These are phyloP conservation scores for Capsicum chinense DNA, from an alignment of 257 asterid genomes.

Conservation along the genomic window DNA sequence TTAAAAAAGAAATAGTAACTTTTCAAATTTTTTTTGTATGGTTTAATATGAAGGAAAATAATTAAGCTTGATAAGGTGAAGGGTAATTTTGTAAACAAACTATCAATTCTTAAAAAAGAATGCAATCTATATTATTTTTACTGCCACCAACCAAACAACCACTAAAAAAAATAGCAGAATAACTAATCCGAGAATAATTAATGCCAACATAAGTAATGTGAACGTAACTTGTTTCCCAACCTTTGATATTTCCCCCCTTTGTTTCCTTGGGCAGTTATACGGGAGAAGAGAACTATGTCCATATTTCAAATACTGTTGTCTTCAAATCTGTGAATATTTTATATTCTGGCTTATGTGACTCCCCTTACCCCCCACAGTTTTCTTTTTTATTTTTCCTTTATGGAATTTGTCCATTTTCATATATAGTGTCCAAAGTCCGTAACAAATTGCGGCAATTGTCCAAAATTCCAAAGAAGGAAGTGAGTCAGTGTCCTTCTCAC, in stretches of 20 bases:
- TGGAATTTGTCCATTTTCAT: constrained; percentile 39
- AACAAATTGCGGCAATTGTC: constrained; percentile 14
- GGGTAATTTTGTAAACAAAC: too few relatives aligned
- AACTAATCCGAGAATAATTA: too few relatives aligned
- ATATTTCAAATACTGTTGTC: not conserved
- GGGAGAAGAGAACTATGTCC: not conserved
- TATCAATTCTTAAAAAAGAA: too few relatives aligned
- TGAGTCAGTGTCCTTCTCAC: constrained; percentile 24
- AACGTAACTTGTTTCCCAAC: not conserved
- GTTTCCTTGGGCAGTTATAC: not conserved
- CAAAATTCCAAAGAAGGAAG: not conserved
- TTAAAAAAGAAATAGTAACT: too few relatives aligned
- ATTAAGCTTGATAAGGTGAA: too few relatives aligned
- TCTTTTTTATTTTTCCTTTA: not conserved
- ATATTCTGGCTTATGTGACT: not conserved
- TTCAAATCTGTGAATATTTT: constrained; percentile 12
- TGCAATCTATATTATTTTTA: too few relatives aligned
- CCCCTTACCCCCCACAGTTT: not conserved
- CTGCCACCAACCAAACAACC: too few relatives aligned
- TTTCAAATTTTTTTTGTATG: too few relatives aligned
- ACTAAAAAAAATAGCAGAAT: too few relatives aligned
- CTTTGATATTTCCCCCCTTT: not conserved
- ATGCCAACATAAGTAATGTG: too few relatives aligned
- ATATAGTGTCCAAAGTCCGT: constrained; percentile 27
- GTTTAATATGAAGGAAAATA: too few relatives aligned